Evolutionary conservation across 2,329 filamentous ascomycete species (phyloP), one percentile per base, ranked within the genome.

Genomic region (Pestalotiopsis sp.): DNA sequence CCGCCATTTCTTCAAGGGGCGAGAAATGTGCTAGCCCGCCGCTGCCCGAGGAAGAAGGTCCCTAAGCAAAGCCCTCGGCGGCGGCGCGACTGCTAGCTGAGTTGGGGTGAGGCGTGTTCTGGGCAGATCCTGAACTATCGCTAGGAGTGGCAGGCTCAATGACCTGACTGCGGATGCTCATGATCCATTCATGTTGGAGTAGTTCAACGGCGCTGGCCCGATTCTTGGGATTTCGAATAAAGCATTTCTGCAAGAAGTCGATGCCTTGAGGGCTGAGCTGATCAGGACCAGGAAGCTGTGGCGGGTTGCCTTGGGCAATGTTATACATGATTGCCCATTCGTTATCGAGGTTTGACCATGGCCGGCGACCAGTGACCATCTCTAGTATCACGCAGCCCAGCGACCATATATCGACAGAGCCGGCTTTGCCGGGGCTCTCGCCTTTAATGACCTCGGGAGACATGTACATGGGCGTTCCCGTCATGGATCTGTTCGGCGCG

Each of bases 301-400:
- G 96, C 63, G 94, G 93, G 75, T 98, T 97, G 72, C 96, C 96
- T 78, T 97, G 95, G 1, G 96, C 96, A 77, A 99, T 99, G 84
- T 98, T 98, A 87, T 98, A 99, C 96, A 99, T 99, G 83, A 99
- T 98, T 57, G 96, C 96, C 94, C 95, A 99, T 81, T 99, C 96
- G 78, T 99, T 99, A 83, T 99, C 96, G 61, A 98, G 90, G 72
- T 92, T 94, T 31, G 94, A 94, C 96, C 96, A 99, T 1, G 96
- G 96, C 17, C 95, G 90, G 71, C 94, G 90, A 23, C 96, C 96
- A 0, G 96, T 99, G 3, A 94, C 94, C 95, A 99, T 98, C 81
- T 99, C 96, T 57, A 98, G 88, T 72, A 99, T 94, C 49, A 99
- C 96, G 78, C 96, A 99, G 67, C 96, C 95, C 2, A 99, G 87